phyloP scores from a whole-genome alignment of 192 early-diverging fungal species.

The Diversispora eburnea region DNA sequence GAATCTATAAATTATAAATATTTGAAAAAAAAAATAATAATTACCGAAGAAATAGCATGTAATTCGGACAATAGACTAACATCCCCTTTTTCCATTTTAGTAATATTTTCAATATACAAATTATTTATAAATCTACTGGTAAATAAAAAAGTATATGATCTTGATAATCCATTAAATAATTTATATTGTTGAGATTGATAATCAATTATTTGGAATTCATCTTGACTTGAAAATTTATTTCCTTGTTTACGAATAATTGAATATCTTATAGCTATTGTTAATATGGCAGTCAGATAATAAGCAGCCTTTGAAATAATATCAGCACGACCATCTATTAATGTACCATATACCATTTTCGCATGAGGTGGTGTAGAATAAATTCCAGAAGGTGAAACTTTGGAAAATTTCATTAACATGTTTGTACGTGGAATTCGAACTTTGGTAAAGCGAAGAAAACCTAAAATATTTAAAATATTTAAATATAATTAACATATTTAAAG shows the following conservation, averaged over 20 bases:
- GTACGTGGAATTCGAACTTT: slow-evolving; percentile 78
- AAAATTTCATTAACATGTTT: slow-evolving; percentile 86
- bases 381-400: slow-evolving; percentile 69
- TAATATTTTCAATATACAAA: slow-evolving; percentile 67
- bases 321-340: slow-evolving; percentile 71
- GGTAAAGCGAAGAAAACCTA: slow-evolving; percentile 78
- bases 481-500: neutral
- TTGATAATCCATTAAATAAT: slow-evolving; percentile 73
- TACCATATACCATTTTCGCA: slow-evolving; percentile 73
- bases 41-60: slow-evolving; percentile 72
- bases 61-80: slow-evolving; percentile 54
- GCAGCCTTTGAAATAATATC: slow-evolving; percentile 66
- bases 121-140: slow-evolving; percentile 67
- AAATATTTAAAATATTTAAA: neutral
- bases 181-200: slow-evolving; percentile 83
- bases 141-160: slow-evolving; percentile 80
- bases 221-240: slow-evolving; percentile 43
- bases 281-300: slow-evolving; percentile 44
- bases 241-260: slow-evolving; percentile 77
- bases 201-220: slow-evolving; percentile 77
- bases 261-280: slow-evolving; percentile 86
- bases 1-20: neutral
- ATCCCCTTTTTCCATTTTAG: slow-evolving; percentile 48
- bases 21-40: neutral
- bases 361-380: slow-evolving; percentile 68